phyloP scores from a whole-genome alignment of 1,284 basidiomycete genomes.

The Apiotrichum sp. region DNA sequence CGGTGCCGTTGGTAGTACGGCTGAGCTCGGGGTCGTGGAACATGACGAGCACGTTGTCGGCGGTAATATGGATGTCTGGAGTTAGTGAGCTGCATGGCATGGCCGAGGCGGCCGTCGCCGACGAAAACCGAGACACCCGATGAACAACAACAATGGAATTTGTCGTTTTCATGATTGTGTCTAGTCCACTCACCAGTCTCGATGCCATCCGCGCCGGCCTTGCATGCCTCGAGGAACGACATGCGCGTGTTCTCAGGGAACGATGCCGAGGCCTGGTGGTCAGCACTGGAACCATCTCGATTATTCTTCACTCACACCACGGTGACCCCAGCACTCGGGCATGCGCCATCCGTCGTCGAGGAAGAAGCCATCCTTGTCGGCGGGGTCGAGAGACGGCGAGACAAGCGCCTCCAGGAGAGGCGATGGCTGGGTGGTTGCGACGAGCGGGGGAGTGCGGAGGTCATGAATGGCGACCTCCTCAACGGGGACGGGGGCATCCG shows the following conservation, averaged over 20 bases:
- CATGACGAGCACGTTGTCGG: conserved; percentile 85
- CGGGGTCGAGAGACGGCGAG: conserved; percentile 23
- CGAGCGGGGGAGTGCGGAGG: conserved; percentile 23
- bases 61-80: conserved; percentile 90
- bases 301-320: conserved; percentile 61
- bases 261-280: conserved; percentile 65
- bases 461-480: neutral
- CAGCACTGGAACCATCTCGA: no score
- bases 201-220: conserved; percentile 88
- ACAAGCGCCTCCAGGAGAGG: conserved; percentile 26
- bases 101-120: conserved; percentile 52
- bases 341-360: conserved; percentile 20
- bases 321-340: conserved; percentile 86
- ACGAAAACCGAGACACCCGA: conserved; percentile 71
- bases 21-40: conserved; percentile 77
- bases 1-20: conserved; percentile 54
- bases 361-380: conserved; percentile 18
- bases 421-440: conserved; percentile 20
- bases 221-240: conserved; percentile 86
- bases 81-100: neutral
- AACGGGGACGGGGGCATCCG: neutral
- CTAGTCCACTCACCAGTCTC: conserved; percentile 58
- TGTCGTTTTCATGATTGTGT: neutral
- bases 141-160: conserved; percentile 49
- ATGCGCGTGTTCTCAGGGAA: conserved; percentile 86